These are phyloP conservation scores for Nymphaea thermarum DNA, from an alignment of 164 flowering plant species.

Conservation along the genomic window DNA sequence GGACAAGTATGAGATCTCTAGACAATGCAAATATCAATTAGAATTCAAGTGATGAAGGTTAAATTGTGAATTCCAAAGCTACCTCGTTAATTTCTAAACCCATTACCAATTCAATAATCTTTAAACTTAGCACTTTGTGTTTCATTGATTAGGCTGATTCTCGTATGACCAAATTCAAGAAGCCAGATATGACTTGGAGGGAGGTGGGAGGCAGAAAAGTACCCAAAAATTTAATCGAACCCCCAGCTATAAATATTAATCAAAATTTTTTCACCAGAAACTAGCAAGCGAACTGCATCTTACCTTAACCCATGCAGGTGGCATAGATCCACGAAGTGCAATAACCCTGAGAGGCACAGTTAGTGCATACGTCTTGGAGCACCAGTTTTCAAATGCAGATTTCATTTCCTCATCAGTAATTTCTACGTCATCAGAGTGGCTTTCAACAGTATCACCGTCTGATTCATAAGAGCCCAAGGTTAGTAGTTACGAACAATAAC, in stretches of 20 bases:
- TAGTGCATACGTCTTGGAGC: conserved; percentile 62
- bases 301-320: conserved; percentile 41
- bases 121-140: neutral
- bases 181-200: too few species aligned
- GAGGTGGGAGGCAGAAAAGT: too few species aligned
- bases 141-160: neutral
- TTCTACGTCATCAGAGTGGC: conserved; percentile 8
- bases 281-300: neutral
- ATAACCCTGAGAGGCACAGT: conserved; percentile 69
- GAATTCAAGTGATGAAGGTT: too few species aligned
- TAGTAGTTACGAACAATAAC: too few species aligned
- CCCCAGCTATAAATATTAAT: too few species aligned
- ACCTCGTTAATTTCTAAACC: too few species aligned
- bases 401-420: conserved; percentile 25
- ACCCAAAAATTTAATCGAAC: too few species aligned
- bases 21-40: too few species aligned
- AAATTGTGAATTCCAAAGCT: too few species aligned
- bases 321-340: conserved; percentile 67
- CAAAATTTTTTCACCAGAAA: neutral
- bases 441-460: conserved; percentile 8
- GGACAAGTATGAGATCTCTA: neutral
- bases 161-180: neutral
- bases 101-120: too few species aligned
- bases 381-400: conserved; percentile 58
- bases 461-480: neutral